Evolutionary conservation across 108 stramenopile species (phyloP), one percentile per base, ranked within the genome.

Genomic region (Fistulifera solaris): DNA sequence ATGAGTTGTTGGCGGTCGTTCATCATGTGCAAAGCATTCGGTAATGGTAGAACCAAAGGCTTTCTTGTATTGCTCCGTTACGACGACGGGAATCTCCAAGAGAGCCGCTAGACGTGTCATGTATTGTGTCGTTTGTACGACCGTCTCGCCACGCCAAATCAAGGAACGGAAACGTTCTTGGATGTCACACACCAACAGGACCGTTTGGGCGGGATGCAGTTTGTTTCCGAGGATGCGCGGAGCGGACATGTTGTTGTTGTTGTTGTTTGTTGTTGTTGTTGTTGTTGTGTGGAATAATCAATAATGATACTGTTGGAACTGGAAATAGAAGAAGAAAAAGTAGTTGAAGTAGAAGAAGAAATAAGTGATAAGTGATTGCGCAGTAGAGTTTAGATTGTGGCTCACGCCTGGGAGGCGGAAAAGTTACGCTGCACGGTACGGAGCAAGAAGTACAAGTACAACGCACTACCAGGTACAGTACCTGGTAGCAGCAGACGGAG

Each of bases 11-110:
- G 56, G 53, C 21, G 78, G 27, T 40, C 79, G 77, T 24, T 48
- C 53, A n/a, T 75, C 67, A 58, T 76, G 63, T 8, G 78, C 73
- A 62, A 87, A 76, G 22, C 70, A 67, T 10, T 91, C 86, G 17
- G 67, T 23, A 14, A 91, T 70, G 4, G 94, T 95, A 15, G 68
- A 58, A 0, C 94, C 91, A 68, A 95, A 93, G 5, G 94, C 96
- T 58, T 96, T 96, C 13, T 90, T 89, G 62, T 98, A 95, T 65
- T 99, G 98, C 56, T 99, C 93, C 5, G 96, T 98, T 23, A 68
- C 75, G n/a, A 98, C 72, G 27, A 85, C 66, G 6, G 95, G 96
- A 44, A 96, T 67, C 14, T 83, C 66, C 45, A 98, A 61, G 21
- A 74, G 76, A 41, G 81, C 75, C 8, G 91, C 92, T 5, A 87